A percentile compares a stretch with the other conserved stretches of the same genome.
phyloP scores from a whole-genome alignment of 2,329 filamentous ascomycete genomes.

The Onygenales sp. region DNA sequence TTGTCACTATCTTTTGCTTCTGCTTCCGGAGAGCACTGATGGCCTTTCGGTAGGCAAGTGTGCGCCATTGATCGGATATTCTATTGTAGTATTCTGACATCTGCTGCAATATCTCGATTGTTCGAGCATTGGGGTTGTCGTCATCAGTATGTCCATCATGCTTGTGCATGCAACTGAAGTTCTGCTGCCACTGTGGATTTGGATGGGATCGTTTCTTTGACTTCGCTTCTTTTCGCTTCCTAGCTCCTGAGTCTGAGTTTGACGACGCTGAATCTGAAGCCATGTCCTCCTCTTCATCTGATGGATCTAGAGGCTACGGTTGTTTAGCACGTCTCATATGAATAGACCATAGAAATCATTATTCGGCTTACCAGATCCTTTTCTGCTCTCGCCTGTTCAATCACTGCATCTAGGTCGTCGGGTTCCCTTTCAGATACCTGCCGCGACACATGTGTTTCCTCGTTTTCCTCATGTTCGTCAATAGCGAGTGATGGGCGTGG shows the following conservation, averaged over 20 bases:
- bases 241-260: conserved; percentile 11
- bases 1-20: conserved; percentile 53
- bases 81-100: conserved; percentile 72
- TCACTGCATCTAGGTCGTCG: conserved; percentile 56
- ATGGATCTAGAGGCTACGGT: conserved; percentile 37
- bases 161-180: conserved; percentile 52
- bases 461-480: neutral
- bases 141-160: conserved; percentile 34
- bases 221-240: conserved; percentile 6
- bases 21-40: conserved; percentile 65
- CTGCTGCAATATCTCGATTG: conserved; percentile 65
- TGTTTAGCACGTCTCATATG: neutral
- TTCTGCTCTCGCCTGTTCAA: conserved; percentile 52
- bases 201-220: neutral
- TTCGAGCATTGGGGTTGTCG: conserved; percentile 62
- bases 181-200: conserved; percentile 27
- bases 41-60: conserved; percentile 64
- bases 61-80: conserved; percentile 68
- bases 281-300: conserved; percentile 31
- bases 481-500: neutral
- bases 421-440: conserved; percentile 11
- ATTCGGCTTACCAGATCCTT: conserved; percentile 42
- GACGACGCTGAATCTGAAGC: conserved; percentile 9
- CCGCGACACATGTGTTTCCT: neutral
- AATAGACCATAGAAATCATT: neutral